These are phyloP conservation scores for Coriaria nepalensis DNA, from an alignment of 306 rosid species.

Conservation along the genomic window DNA sequence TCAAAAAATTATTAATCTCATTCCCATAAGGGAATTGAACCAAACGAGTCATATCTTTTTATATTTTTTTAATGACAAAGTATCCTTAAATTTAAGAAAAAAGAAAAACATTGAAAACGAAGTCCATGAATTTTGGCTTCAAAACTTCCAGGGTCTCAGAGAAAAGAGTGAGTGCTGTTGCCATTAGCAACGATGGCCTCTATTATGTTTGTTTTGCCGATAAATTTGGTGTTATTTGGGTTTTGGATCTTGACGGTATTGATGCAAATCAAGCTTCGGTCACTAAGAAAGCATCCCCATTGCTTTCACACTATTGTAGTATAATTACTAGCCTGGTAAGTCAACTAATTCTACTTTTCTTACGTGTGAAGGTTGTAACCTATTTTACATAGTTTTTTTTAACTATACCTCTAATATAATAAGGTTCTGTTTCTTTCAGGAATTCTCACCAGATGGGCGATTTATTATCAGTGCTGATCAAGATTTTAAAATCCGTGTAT, in stretches of 20 bases:
- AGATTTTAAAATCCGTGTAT: constrained; percentile 87
- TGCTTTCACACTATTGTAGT: constrained; percentile 91
- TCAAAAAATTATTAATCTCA: too few species aligned
- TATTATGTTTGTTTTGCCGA: constrained; percentile 77
- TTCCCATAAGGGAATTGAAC: too few species aligned
- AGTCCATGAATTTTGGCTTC: too few species aligned
- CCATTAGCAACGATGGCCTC: constrained; percentile 47
- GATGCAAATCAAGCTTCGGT: constrained; percentile 21
- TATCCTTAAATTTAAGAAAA: too few species aligned
- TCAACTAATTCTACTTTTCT: not conserved
- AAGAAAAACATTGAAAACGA: too few species aligned
- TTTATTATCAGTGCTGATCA: constrained; percentile 76
- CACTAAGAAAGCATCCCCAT: constrained; percentile 40
- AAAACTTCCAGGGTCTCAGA: constrained; percentile 85
- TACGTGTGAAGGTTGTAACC: not conserved
- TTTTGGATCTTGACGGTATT: constrained; percentile 38
- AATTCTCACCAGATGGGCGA: constrained; percentile 65
- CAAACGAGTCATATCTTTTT: too few species aligned
- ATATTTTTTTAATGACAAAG: too few species aligned
- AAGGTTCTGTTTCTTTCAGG: constrained; percentile 28
- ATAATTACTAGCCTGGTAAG: constrained; percentile 84
- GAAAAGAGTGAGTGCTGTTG: constrained; percentile 82
- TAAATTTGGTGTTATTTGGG: constrained; percentile 89
- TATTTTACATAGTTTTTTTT: not conserved
- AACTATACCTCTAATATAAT: not conserved